These are phyloP conservation scores for Diplocarpon mali DNA, from an alignment of 2,329 filamentous ascomycete species.

Conservation along the genomic window DNA sequence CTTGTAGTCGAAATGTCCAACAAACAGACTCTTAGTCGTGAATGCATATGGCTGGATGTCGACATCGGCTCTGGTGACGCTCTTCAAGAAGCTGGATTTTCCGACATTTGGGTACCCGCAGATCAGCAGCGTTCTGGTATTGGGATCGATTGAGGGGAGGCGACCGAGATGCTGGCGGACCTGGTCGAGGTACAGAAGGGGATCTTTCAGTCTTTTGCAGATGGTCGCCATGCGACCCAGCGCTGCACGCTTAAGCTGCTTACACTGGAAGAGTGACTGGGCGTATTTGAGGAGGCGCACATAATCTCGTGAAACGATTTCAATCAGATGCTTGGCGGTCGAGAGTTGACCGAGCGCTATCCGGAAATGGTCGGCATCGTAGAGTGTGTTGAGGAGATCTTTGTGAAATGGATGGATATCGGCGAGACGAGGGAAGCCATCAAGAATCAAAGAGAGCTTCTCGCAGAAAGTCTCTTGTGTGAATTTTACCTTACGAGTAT, in stretches of 20 bases:
- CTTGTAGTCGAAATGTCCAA: constrained; percentile 97
- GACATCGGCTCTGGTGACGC: constrained; percentile 86
- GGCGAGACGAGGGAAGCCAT: constrained; percentile 83
- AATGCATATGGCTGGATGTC: constrained; percentile 98
- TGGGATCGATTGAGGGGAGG: constrained; percentile 96
- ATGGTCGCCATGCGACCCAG: constrained; percentile 98
- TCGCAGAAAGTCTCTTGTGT: constrained; percentile 94
- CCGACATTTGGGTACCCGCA: constrained; percentile 97
- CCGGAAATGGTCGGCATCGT: constrained; percentile 95
- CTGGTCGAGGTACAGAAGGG: constrained; percentile 90
- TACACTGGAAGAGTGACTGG: constrained; percentile 95
- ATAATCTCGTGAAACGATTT: constrained; percentile 93
- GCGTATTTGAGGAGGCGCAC: constrained; percentile 94
- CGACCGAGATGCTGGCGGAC: constrained; percentile 93
- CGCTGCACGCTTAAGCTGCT: constrained; percentile 92
- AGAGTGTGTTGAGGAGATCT: constrained; percentile 85
- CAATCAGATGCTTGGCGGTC: constrained; percentile 91
- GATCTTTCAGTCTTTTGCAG: constrained; percentile 87
- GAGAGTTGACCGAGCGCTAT: constrained; percentile 94
- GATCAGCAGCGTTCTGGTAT: constrained; percentile 89
- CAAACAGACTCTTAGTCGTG: constrained; percentile 94
- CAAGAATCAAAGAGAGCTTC: constrained; percentile 81
- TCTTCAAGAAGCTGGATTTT: constrained; percentile 91
- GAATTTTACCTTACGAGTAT: constrained; percentile 97
- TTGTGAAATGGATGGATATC: constrained; percentile 93